Evolutionary conservation across 164 flowering plant genomes (phyloP), one percentile per base, ranked within the genome.

Genomic region (Aristolochia fimbriata): DNA sequence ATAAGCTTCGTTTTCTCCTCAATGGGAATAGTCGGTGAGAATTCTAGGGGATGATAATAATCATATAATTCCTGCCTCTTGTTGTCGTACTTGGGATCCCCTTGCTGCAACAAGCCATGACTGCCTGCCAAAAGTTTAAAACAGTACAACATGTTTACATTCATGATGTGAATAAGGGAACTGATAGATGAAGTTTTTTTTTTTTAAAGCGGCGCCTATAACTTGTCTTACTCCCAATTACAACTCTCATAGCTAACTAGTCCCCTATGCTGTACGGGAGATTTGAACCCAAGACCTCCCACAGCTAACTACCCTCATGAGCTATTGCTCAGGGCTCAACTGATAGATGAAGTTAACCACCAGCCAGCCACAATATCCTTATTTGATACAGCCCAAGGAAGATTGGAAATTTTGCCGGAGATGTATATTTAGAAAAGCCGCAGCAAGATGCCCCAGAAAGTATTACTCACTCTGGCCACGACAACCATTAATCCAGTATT

Each of bases 1-100:
- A 93, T 93, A 60, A 93, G 96, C 81, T 80, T 82, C 47, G 88
- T 71, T 77, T 93, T 93, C 78, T 87, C 87, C 50, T 86, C 88
- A 59, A 83, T 69, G 14, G 97, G 88, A 69, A 93, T 78, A 22
- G 81, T 72, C 0, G 92, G 87, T 22, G 86, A 83, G 65, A 81
- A 77, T 64, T 93, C 98, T 55, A 93, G 56, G 4, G 98, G 98
- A 70, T 87, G 97, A 67, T 93, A 93, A 59, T 89, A 72, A 0
- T 84, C 85, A 73, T 58, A 81, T 33, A 93, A 57, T 63, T 78
- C 69, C 67, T 77, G 76, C 76, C 98, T 84, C 78, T 87, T 93
- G 50, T 65, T 69, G 80, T 93, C 92, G 66, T 78, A 93, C 70
- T 80, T 82, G 14, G 91, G 81, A 72, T 93, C 84, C 49, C 76